phyloP scores from a whole-genome alignment of 1,284 basidiomycete genomes.

The Kalmanozyma brasiliensis region DNA sequence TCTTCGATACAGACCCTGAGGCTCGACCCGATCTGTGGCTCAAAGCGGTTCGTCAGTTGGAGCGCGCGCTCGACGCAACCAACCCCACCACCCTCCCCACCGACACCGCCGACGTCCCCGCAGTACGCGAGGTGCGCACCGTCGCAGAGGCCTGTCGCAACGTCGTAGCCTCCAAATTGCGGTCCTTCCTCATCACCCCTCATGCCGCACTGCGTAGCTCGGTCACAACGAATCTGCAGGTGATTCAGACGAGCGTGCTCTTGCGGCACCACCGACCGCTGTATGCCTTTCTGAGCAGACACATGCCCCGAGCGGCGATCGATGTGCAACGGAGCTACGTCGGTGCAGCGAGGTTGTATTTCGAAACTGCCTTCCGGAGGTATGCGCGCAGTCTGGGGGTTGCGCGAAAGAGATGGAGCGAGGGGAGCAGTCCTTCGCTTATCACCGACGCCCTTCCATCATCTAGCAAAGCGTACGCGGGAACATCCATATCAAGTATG shows the following conservation, averaged over 20 bases:
- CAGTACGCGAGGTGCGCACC: slow-evolving; percentile 81
- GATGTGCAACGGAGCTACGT: slow-evolving; percentile 91
- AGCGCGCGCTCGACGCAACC: slow-evolving; percentile 77
- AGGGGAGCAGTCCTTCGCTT: slow-evolving; percentile 11
- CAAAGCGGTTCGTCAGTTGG: slow-evolving; percentile 80
- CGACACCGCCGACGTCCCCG: slow-evolving; percentile 69
- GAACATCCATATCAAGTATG: neutral
- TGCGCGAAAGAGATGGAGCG: slow-evolving; percentile 45
- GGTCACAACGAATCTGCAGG: slow-evolving; percentile 90
- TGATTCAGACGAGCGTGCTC: slow-evolving; percentile 87
- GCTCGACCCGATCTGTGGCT: slow-evolving; percentile 75
- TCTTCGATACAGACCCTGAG: slow-evolving; percentile 81
- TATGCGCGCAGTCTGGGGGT: slow-evolving; percentile 76
- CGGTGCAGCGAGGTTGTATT: slow-evolving; percentile 85
- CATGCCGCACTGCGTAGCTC: slow-evolving; percentile 83
- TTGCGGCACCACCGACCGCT: slow-evolving; percentile 77
- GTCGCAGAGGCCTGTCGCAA: slow-evolving; percentile 86
- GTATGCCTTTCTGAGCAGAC: slow-evolving; percentile 85
- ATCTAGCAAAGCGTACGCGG: neutral
- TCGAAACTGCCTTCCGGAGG: slow-evolving; percentile 92
- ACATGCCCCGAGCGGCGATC: slow-evolving; percentile 82
- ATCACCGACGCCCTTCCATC: slow-evolving; percentile 16
- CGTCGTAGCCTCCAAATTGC: slow-evolving; percentile 83
- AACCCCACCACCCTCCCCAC: slow-evolving; percentile 56
- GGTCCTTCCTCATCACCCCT: slow-evolving; percentile 84